These are phyloP conservation scores for Boechera retrofracta DNA, from an alignment of 345 rosid species.

Conservation along the genomic window DNA sequence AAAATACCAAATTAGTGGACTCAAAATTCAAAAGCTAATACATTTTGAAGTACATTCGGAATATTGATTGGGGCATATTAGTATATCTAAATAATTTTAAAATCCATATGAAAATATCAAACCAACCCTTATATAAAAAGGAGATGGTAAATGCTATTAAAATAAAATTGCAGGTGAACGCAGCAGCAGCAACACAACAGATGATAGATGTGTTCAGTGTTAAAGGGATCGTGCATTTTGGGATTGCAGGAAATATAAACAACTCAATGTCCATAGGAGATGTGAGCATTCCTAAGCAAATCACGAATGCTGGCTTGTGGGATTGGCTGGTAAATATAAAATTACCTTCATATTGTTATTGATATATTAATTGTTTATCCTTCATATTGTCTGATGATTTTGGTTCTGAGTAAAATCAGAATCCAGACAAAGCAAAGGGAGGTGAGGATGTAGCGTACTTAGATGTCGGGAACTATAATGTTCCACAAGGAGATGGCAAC, in stretches of 20 bases:
- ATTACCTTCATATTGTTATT: background rate
- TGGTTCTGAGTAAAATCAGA: slow-evolving; percentile 38
- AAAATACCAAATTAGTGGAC: no score
- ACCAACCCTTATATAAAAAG: background rate
- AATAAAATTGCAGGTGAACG: slow-evolving; percentile 49
- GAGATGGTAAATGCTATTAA: background rate
- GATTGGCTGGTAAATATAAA: slow-evolving; percentile 56
- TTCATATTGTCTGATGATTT: background rate
- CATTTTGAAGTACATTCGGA: no score
- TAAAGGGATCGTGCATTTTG: slow-evolving; percentile 59
- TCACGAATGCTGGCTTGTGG: slow-evolving; percentile 58
- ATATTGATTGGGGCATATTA: background rate
- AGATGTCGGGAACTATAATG: slow-evolving; percentile 48
- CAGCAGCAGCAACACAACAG: slow-evolving; percentile 67
- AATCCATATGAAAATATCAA: background rate
- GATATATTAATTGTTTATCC: background rate
- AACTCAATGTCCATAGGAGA: slow-evolving; percentile 67
- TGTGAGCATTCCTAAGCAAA: slow-evolving; percentile 57
- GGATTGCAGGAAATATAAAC: slow-evolving; percentile 58
- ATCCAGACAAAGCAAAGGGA: slow-evolving; percentile 42
- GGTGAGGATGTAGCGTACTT: slow-evolving; percentile 39
- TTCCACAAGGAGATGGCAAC: slow-evolving; percentile 45
- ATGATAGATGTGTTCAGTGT: slow-evolving; percentile 54
- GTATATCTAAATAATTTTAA: background rate
- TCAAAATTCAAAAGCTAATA: no score